Base-by-base conservation (phyloP, 305 asterid species). In the Fraxinus nigra region DNA sequence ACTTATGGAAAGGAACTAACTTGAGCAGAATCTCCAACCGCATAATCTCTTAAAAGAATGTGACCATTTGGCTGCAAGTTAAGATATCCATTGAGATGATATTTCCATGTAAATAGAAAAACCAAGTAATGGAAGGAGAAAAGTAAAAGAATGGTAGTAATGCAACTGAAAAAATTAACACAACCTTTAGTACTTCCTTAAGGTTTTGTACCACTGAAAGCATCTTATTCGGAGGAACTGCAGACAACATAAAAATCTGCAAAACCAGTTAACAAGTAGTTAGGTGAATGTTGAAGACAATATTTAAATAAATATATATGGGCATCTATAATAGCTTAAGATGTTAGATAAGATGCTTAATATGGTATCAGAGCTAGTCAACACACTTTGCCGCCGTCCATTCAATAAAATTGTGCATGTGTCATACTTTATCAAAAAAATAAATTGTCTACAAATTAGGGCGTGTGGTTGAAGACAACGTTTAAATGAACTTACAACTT, bases 171-270 rank as follows among this genome's bases (percentile, higher is more conserved):
- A 18, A 20, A 48, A 32, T 35, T 43, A 30, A 77, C 63, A 30
- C 82, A 76, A 93, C 97, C 97, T 94, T 94, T 34, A 93, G 83
- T 48, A 93, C 90, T 89, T 86, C 89, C 83, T 89, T 92, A 80
- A 91, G 84, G 87, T 94, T 94, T 80, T 90, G 90, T 37, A 93
- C 81, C 78, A 91, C 86, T 61, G 81, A 86, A 48, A 90, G 89
- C 97, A 94, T 91, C 90, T 92, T 92, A 70, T 80, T 81, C 11
- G 97, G 98, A 83, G 97, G 88, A 87, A 93, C 92, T 86, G 97
- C 97, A 87, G 97, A 94, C 85, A 94, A 84, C 87, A 86, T 90
- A 91, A 93, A 94, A 80, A 94, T 86, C 98, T 94, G 92, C 85
- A 83, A 61, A 65, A 65, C 59, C 34, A 48, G 81, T 87, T 82